Evolutionary conservation across 371 early-diverging fungal genomes (phyloP).

Genomic region (Actinomucor elegans): DNA sequence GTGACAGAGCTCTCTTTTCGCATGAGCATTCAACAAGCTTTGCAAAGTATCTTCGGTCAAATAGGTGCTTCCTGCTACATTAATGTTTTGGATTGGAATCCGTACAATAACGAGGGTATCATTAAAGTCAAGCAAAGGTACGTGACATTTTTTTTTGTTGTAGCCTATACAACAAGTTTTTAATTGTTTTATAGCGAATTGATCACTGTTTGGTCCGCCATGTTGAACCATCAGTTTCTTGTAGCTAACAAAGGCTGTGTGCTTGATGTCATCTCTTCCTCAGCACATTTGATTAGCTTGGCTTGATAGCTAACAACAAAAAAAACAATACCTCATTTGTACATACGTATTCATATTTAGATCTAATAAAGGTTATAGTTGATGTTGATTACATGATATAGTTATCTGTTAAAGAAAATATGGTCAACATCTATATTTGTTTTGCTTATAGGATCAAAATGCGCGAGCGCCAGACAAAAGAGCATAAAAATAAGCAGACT

Average conservation of each 20-base stretch:
- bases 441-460: too few species aligned
- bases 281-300: constrained; percentile 41
- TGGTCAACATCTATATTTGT: too few species aligned
- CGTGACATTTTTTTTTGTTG: background rate
- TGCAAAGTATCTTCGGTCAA: constrained; percentile 38
- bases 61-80: constrained; percentile 35
- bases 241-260: constrained; percentile 30
- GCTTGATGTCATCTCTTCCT: constrained; percentile 35
- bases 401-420: too few species aligned
- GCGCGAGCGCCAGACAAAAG: too few species aligned
- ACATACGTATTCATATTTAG: too few species aligned
- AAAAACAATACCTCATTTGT: too few species aligned
- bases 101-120: constrained; percentile 28
- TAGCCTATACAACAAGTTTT: too few species aligned
- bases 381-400: too few species aligned
- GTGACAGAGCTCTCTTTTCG: constrained; percentile 45
- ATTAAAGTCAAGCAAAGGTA: constrained; percentile 46
- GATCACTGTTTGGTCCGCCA: constrained; percentile 41
- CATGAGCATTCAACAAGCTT: constrained; percentile 47
- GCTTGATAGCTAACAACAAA: constrained; percentile 11
- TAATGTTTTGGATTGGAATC: constrained; percentile 47
- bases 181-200: constrained; percentile 27
- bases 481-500: too few species aligned
- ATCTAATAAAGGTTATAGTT: too few species aligned
- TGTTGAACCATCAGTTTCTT: constrained; percentile 32